Conservation (phyloP, 176 grass and related monocot genomes). For the Eremochloa ophiuroides region DNA sequence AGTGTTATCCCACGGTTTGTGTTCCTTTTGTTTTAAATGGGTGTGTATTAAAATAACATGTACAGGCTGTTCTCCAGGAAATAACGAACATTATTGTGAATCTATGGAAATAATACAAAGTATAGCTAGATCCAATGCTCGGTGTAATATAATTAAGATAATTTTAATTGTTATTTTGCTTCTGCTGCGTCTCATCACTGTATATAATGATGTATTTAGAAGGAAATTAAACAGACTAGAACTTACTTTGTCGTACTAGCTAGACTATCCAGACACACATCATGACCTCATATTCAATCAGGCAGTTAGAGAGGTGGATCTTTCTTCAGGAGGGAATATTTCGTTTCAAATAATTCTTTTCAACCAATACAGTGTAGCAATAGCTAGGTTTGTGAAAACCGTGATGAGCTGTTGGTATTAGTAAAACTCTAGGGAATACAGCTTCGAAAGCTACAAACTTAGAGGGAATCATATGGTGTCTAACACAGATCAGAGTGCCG, state of each 20-base stretch:
- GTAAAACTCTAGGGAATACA: background rate
- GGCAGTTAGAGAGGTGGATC: background rate
- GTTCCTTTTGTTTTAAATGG: too few species aligned
- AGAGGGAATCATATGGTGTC: background rate
- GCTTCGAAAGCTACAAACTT: background rate
- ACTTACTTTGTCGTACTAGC: background rate
- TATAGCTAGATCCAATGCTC: background rate
- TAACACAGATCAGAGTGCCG: background rate
- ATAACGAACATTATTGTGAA: too few species aligned
- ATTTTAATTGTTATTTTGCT: background rate
- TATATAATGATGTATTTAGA: background rate
- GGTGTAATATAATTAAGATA: background rate
- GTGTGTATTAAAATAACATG: too few species aligned
- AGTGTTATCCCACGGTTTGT: too few species aligned
- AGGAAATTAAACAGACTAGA: background rate
- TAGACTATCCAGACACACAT: background rate
- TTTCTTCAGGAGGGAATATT: conserved; percentile 33
- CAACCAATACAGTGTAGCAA: background rate
- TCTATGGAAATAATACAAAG: background rate
- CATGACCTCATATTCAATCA: background rate
- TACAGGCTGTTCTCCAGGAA: too few species aligned
- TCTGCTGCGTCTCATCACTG: background rate
- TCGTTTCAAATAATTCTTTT: background rate
- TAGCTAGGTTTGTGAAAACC: background rate
- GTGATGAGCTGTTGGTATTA: background rate